phyloP scores from a whole-genome alignment of 768 basidiomycete genomes.

The Mycena haematopus region DNA sequence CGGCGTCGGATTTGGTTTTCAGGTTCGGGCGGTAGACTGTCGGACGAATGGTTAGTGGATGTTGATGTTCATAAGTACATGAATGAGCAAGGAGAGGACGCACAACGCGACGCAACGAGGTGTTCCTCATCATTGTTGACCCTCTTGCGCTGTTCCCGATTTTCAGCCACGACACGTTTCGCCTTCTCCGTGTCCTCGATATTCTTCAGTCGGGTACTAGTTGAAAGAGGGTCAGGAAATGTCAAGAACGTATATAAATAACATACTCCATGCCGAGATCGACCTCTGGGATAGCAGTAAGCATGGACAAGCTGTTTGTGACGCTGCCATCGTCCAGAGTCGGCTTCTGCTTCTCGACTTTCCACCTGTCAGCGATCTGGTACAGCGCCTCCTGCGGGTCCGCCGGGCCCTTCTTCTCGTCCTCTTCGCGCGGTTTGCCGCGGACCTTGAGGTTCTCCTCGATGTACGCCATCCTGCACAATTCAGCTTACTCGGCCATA shows the following conservation, averaged over 20 bases:
- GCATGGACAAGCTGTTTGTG: slow-evolving; percentile 91
- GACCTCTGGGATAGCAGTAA: slow-evolving; percentile 97
- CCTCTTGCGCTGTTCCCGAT: slow-evolving; percentile 59
- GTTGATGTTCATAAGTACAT: no score
- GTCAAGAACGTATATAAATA: background rate
- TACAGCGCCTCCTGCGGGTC: slow-evolving; percentile 85
- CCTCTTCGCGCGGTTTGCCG: slow-evolving; percentile 58
- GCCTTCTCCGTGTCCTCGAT: slow-evolving; percentile 99
- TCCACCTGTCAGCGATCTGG: slow-evolving; percentile 72
- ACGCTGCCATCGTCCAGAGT: slow-evolving; percentile 89
- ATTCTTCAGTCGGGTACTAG: slow-evolving; percentile 88
- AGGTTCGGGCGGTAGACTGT: slow-evolving; percentile 86
- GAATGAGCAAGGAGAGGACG: slow-evolving; percentile 36
- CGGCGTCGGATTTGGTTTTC: slow-evolving; percentile 84
- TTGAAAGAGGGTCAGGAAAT: background rate
- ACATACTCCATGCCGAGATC: slow-evolving; percentile 98
- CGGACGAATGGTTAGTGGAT: slow-evolving; percentile 7
- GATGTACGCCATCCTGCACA: slow-evolving; percentile 92
- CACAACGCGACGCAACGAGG: slow-evolving; percentile 87
- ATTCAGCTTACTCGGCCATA: background rate
- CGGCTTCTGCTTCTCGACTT: slow-evolving; percentile 59
- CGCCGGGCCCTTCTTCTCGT: slow-evolving; percentile 49
- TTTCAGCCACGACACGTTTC: slow-evolving; percentile 83
- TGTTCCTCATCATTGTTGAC: slow-evolving; percentile 76
- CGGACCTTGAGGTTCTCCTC: slow-evolving; percentile 89